Evolutionary conservation across 371 early-diverging fungal genomes (phyloP).

Genomic region (Syncephalastrum racemosum): DNA sequence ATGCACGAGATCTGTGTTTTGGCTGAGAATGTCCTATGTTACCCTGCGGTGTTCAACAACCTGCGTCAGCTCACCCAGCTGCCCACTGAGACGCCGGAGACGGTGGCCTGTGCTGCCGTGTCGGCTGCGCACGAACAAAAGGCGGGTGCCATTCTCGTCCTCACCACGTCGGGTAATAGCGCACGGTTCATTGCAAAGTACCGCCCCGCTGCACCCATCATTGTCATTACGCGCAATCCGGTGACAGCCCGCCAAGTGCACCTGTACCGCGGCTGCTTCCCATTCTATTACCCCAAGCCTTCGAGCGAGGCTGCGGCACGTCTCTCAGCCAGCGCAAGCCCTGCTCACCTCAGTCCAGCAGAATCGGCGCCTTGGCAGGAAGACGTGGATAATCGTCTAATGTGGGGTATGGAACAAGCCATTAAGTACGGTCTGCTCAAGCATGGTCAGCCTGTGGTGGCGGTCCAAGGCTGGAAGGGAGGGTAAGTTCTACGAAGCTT

Average conservation of each 20-base stretch:
- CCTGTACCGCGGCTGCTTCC: constrained; percentile 89
- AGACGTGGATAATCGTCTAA: constrained; percentile 80
- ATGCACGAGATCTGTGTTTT: constrained; percentile 77
- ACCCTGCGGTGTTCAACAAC: constrained; percentile 79
- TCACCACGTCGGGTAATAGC: constrained; percentile 78
- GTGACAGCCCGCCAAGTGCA: constrained; percentile 89
- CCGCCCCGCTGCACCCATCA: constrained; percentile 89
- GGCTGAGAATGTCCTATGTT: constrained; percentile 78
- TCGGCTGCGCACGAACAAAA: constrained; percentile 84
- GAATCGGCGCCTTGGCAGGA: constrained; percentile 76
- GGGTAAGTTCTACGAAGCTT: constrained; percentile 7
- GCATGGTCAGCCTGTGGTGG: constrained; percentile 71
- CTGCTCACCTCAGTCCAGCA: constrained; percentile 41
- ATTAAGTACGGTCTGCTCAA: constrained; percentile 63
- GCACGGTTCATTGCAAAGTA: constrained; percentile 95
- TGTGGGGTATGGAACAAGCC: constrained; percentile 77
- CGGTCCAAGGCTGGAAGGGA: constrained; percentile 83
- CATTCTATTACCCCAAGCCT: constrained; percentile 77
- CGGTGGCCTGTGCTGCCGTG: constrained; percentile 94
- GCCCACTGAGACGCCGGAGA: constrained; percentile 86
- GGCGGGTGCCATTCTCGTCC: constrained; percentile 87
- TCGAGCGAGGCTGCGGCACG: constrained; percentile 34
- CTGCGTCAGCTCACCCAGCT: constrained; percentile 72
- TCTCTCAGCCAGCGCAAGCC: constrained; percentile 11
- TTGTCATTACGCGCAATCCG: constrained; percentile 85